A percentile compares a stretch with the other conserved stretches of the same genome.
These are phyloP conservation scores for Amanita thiersii DNA, from an alignment of 768 basidiomycete genomes.

Conservation along the genomic window DNA sequence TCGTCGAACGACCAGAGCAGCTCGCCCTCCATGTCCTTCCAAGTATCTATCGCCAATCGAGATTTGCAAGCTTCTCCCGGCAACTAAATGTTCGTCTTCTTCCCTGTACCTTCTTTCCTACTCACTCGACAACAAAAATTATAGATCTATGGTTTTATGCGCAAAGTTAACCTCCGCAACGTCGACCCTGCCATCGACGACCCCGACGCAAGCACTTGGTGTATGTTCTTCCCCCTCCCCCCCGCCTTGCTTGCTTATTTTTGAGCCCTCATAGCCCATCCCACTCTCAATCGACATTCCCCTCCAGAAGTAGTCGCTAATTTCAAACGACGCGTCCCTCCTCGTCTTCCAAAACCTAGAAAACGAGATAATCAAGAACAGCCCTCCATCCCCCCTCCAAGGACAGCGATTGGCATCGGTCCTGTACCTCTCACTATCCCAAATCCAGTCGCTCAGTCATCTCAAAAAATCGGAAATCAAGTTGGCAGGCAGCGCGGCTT, in stretches of 20 bases:
- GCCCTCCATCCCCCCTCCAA: constrained; percentile 66
- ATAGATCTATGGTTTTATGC: constrained; percentile 98
- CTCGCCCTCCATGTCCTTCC: constrained; percentile 91
- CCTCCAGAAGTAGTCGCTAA: constrained; percentile 86
- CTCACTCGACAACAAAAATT: constrained; percentile 15
- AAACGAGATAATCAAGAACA: constrained; percentile 70
- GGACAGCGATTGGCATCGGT: constrained; percentile 68
- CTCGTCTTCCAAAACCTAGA: constrained; percentile 80
- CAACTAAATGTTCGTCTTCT: constrained; percentile 80
- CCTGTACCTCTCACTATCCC: constrained; percentile 60
- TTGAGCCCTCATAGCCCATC: constrained; percentile 53
- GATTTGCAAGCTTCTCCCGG: constrained; percentile 95
- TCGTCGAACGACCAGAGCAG: constrained; percentile 90
- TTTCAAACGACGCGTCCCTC: constrained; percentile 93
- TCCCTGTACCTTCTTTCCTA: constrained; percentile 21
- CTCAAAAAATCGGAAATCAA: constrained; percentile 28
- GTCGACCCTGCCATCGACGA: constrained; percentile 93
- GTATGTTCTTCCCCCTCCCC: constrained; percentile 39
- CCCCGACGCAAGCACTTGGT: constrained; percentile 96
- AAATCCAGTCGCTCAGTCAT: constrained; percentile 31
- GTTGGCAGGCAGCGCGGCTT: constrained; percentile 69
- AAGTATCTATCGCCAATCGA: constrained; percentile 90
- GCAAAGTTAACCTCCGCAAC: constrained; percentile 93
- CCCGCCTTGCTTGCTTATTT: constrained; percentile 1
- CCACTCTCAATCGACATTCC: constrained; percentile 85